phyloP scores from a whole-genome alignment of 768 basidiomycete species.

The Hericium erinaceus region DNA sequence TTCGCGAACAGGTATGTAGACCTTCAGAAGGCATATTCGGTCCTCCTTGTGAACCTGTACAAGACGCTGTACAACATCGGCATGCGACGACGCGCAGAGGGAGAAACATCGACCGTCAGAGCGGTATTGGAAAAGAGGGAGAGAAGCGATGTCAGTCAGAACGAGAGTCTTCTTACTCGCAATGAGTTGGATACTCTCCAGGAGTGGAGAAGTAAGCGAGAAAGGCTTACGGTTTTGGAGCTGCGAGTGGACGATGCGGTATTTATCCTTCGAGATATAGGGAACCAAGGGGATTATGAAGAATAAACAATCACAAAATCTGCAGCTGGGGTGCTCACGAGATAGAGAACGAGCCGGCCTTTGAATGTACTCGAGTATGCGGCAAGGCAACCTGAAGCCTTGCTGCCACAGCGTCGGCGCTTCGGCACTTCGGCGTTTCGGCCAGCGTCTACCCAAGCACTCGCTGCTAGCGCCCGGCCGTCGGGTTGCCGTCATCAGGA shows the following conservation, averaged over 20 bases:
- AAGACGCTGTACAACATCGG: slow-evolving; percentile 87
- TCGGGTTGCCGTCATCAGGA: too few relatives aligned
- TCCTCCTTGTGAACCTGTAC: slow-evolving; percentile 70
- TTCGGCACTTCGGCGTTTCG: too few relatives aligned
- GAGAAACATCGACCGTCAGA: slow-evolving; percentile 52
- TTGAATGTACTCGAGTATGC: too few relatives aligned
- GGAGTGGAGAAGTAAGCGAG: slow-evolving; percentile 66
- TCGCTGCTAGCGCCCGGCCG: too few relatives aligned
- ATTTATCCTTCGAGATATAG: slow-evolving; percentile 80
- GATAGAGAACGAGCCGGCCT: too few relatives aligned
- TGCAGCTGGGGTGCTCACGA: too few relatives aligned
- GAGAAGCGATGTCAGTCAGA: slow-evolving; percentile 76
- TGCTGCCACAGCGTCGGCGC: too few relatives aligned
- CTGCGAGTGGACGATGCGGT: slow-evolving; percentile 82
- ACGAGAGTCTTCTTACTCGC: slow-evolving; percentile 56
- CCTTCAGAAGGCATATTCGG: slow-evolving; percentile 69
- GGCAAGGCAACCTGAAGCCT: too few relatives aligned
- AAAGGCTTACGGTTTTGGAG: slow-evolving; percentile 72
- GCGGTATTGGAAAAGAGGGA: slow-evolving; percentile 76
- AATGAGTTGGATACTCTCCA: slow-evolving; percentile 68
- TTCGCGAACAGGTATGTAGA: slow-evolving; percentile 71
- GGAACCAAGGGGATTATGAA: slow-evolving; percentile 1
- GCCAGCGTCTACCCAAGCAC: too few relatives aligned
- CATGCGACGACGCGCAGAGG: slow-evolving; percentile 62
- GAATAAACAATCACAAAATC: background rate